Percentiles rank a stretch among this genome's conserved stretches.
phyloP scores from a whole-genome alignment of 2,329 filamentous ascomycete genomes.

The Neofusicoccum kwambonambiense region DNA sequence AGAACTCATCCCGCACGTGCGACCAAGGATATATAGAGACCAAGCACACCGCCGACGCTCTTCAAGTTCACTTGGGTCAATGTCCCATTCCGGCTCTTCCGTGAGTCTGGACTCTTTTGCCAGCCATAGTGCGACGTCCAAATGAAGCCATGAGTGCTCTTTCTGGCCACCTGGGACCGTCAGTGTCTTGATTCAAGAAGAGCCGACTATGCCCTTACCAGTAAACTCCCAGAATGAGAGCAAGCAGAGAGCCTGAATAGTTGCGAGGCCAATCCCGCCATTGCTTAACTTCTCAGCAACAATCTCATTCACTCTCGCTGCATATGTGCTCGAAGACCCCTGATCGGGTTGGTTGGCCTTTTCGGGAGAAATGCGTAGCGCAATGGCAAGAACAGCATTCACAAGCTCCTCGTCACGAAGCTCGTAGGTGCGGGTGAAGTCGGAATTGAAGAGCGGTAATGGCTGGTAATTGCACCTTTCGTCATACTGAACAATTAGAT shows the following conservation, averaged over 20 bases:
- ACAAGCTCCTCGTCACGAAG: background rate
- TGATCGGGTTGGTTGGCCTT: background rate
- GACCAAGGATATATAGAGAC: background rate
- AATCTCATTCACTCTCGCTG: background rate
- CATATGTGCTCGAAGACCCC: background rate
- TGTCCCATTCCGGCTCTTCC: background rate
- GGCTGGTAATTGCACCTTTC: slow-evolving; percentile 7
- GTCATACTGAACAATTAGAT: background rate
- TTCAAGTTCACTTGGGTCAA: background rate
- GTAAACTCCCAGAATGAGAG: slow-evolving; percentile 3
- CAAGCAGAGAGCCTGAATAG: background rate
- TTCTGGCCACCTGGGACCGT: background rate
- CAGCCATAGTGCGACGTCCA: background rate
- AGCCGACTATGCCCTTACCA: background rate
- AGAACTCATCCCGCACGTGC: background rate
- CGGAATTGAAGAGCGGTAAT: background rate
- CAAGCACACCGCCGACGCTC: background rate
- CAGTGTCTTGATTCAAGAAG: background rate
- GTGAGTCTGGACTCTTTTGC: background rate
- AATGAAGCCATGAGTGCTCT: background rate
- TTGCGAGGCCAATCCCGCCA: background rate
- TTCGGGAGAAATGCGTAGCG: background rate
- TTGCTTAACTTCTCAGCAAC: background rate
- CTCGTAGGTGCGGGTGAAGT: background rate
- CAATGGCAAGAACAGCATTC: background rate